Evolutionary conservation across 305 asterid species (phyloP), one percentile per base, ranked within the genome.

Genomic region (Rubia tinctorum): DNA sequence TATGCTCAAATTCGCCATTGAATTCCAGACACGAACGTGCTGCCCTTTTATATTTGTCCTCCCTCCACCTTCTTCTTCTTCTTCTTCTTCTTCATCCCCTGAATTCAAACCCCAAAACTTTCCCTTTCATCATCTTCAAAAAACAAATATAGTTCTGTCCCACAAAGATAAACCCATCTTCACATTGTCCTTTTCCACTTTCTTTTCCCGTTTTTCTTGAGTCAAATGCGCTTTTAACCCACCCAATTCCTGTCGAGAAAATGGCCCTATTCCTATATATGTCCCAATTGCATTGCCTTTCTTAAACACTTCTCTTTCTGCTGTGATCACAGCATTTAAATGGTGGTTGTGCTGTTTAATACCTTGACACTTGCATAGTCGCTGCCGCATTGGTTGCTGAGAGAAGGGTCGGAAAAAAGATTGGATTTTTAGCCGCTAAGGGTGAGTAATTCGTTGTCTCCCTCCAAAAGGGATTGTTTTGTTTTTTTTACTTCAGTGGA

Each of bases 161-260:
- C 77, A 72, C 40, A 74, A 39, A 44, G 34, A 23, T 44, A 68
- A 42, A 45, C 58, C 27, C 53, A 39, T 55, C 40, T 23, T 55
- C 49, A 27, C 51, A 39, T 44, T 55, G 73, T 77, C 71, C 60
- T 78, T 82, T 77, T 72, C 73, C 68, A 71, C 15, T 51, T 53
- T 53, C 59, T 68, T 66, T 44, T 69, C 59, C 11, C 11, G 59
- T 53, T 64, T 37, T 73, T 51, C 72, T 39, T 47, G 71, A 67
- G 84, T 83, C 81, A 78, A 74, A 65, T 69, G 23, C 71, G 10
- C 20, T 64, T 78, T 78, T 55, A 22, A 53, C 60, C 73, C 69
- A 30, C 68, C 67, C 20, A 34, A 23, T 71, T 73, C 71, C 49
- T 51, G 47, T 73, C 70, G 53, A 69, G 37, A 77, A 3, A 58